Conservation (phyloP, 768 basidiomycete genomes). For the Rhizopogon vulgaris region DNA sequence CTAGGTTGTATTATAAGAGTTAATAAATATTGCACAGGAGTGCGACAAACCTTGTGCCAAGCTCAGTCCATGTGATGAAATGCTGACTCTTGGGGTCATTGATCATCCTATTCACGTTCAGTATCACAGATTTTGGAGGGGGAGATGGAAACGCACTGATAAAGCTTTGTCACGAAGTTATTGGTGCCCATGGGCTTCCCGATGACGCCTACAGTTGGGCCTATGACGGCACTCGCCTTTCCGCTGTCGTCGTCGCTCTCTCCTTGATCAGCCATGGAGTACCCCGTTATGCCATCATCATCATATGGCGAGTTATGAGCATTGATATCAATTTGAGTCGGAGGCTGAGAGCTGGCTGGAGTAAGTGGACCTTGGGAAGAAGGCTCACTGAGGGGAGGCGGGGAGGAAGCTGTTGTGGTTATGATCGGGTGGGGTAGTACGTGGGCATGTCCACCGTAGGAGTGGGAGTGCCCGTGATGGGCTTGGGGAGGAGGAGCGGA, state of each 20-base stretch:
- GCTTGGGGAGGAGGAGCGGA: conserved; percentile 21
- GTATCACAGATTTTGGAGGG: not conserved
- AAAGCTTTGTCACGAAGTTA: conserved; percentile 86
- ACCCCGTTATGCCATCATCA: conserved; percentile 44
- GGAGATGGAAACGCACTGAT: conserved; percentile 50
- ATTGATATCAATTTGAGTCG: conserved; percentile 24
- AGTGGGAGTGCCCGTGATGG: conserved; percentile 21
- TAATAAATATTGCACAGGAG: not conserved
- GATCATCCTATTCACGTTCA: conserved; percentile 59
- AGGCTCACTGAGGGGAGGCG: conserved; percentile 19
- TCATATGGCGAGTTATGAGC: conserved; percentile 39
- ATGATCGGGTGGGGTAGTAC: conserved; percentile 24
- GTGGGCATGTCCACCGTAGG: conserved; percentile 10
- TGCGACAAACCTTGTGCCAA: conserved; percentile 51
- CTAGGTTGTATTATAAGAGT: conserved; percentile 21
- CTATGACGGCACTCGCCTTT: conserved; percentile 13
- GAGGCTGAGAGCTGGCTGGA: conserved; percentile 10
- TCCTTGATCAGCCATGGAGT: conserved; percentile 13
- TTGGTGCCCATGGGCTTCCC: conserved; percentile 65
- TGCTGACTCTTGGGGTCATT: conserved; percentile 73
- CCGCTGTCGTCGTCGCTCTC: conserved; percentile 2
- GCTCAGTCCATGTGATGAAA: conserved; percentile 80
- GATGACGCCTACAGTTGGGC: conserved; percentile 46
- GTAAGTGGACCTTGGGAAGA: conserved; percentile 18
- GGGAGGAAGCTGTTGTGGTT: conserved; percentile 25